Percentiles rank a stretch among this genome's conserved stretches.
Evolutionary conservation across 225 moss, liverwort and hornwort species (phyloP).

Genomic region (Pseudoscleropodium purum): DNA sequence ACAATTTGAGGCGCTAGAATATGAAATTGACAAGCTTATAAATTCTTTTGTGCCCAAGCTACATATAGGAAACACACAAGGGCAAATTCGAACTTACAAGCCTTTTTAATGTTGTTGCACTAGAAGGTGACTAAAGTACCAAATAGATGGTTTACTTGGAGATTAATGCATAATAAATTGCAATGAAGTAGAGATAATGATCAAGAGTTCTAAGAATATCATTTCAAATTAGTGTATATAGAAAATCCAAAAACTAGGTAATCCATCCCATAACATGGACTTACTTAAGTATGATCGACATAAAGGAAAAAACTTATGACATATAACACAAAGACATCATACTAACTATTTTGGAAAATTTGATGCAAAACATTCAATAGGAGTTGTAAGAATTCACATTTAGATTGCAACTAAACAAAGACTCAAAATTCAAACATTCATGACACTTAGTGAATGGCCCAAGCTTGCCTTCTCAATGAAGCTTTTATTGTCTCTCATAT

Average conservation of each 20-base stretch:
- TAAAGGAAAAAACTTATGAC: neutral
- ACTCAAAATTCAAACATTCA: neutral
- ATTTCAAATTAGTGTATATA: neutral
- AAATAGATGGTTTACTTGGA: neutral
- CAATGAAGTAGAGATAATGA: neutral
- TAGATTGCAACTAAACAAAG: neutral
- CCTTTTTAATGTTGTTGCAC: neutral
- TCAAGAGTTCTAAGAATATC: no score
- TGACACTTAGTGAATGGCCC: no score
- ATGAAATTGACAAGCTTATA: neutral
- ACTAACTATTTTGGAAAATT: neutral
- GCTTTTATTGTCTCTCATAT: neutral
- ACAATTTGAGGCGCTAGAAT: fast-evolving
- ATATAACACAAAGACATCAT: neutral
- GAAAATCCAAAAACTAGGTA: neutral
- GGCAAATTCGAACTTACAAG: neutral
- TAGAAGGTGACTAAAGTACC: neutral
- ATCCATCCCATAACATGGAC: neutral
- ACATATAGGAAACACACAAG: neutral
- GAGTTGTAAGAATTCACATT: neutral
- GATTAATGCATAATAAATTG: neutral
- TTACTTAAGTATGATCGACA: neutral
- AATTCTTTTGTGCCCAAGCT: neutral
- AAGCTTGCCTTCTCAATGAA: neutral
- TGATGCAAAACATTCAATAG: neutral